A percentile compares a stretch with the other conserved stretches of the same genome.
phyloP scores from a whole-genome alignment of 2,329 filamentous ascomycete genomes.

The Alternaria sp. region DNA sequence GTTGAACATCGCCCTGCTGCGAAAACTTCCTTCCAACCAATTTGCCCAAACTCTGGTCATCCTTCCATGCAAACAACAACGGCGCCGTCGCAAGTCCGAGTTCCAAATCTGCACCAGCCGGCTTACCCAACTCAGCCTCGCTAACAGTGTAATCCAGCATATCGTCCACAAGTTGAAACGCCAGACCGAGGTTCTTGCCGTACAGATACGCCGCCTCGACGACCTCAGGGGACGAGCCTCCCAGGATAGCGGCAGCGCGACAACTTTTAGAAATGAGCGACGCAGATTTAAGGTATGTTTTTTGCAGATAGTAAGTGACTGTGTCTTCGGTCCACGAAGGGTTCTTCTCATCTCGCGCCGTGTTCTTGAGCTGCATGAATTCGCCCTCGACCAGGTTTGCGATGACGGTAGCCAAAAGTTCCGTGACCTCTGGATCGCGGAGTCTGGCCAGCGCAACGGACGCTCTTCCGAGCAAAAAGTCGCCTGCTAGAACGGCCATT shows the following conservation, averaged over 20 bases:
- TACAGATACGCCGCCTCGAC: slow-evolving; percentile 93
- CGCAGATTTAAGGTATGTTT: slow-evolving; percentile 97
- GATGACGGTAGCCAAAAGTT: slow-evolving; percentile 94
- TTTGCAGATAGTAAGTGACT: slow-evolving; percentile 92
- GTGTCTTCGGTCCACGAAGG: slow-evolving; percentile 89
- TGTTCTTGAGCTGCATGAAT: slow-evolving; percentile 99
- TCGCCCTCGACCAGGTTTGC: slow-evolving; percentile 98
- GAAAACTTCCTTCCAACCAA: slow-evolving; percentile 93
- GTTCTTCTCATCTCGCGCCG: slow-evolving; percentile 82
- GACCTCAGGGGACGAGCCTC: slow-evolving; percentile 76
- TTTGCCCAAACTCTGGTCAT: slow-evolving; percentile 81
- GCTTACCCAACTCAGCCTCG: slow-evolving; percentile 87
- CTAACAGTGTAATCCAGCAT: slow-evolving; percentile 95
- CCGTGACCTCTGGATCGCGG: slow-evolving; percentile 91
- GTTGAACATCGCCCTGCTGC: slow-evolving; percentile 81
- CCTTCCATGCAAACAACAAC: slow-evolving; percentile 93
- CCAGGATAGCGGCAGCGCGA: slow-evolving; percentile 85
- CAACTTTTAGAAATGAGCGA: slow-evolving; percentile 97
- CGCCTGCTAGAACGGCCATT: slow-evolving; percentile 97
- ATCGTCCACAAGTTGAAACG: slow-evolving; percentile 97
- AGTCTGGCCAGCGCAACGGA: slow-evolving; percentile 92
- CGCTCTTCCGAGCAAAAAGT: slow-evolving; percentile 90
- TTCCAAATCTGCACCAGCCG: slow-evolving; percentile 91
- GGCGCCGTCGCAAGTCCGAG: slow-evolving; percentile 93
- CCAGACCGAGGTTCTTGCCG: slow-evolving; percentile 90